Base-by-base conservation (phyloP, 805 yeast genomes). In the Yarrowia deformans region DNA sequence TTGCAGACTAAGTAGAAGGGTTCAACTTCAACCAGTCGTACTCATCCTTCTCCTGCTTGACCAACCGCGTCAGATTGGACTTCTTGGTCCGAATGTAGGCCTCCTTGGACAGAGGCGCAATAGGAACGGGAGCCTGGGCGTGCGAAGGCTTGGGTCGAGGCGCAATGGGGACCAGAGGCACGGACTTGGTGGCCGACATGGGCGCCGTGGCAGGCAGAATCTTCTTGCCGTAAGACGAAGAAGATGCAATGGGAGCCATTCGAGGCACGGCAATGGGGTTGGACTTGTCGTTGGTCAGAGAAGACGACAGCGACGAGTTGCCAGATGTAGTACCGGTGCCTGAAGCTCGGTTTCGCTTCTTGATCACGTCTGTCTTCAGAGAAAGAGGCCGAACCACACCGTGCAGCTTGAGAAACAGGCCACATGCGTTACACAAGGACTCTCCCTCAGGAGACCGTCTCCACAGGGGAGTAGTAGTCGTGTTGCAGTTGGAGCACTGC, bases 351-450 rank as follows among this genome's bases (percentile, higher is more conserved):
- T 95, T 97, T 74, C 99, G 86, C 79, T 93, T 93, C 78, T 92
- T 92, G 69, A 94, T 94, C 1, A 94, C 96, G 77, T 95, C 98
- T 0, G 97, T 91, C 78, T 93, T 93, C 74, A 93, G 82, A n/a
- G 97, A 89, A 69, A 95, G 81, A 1, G 99, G 99, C 70, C 99
- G 84, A 71, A 93, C 97, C 14, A 93, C 97, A 18, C 98, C 99
- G 75, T 94, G 98, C 45, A 94, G 81, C 79, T 94, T 94, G 77
- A 92, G 84, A 75, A 94, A 94, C 71, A 94, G 81, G 0, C 99
- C 99, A 81, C 99, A 94, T 0, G 99, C 99, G 77, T 94, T 94
- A 80, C 99, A 94, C 70, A 94, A 80, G 0, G 98, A 97, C 78
- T 92, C 91, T 1, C 98, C 98, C 72, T 91, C 92, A 0, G 97